A percentile compares a stretch with the other conserved stretches of the same genome.
phyloP scores from a whole-genome alignment of 257 asterid species.

The Sherardia arvensis region DNA sequence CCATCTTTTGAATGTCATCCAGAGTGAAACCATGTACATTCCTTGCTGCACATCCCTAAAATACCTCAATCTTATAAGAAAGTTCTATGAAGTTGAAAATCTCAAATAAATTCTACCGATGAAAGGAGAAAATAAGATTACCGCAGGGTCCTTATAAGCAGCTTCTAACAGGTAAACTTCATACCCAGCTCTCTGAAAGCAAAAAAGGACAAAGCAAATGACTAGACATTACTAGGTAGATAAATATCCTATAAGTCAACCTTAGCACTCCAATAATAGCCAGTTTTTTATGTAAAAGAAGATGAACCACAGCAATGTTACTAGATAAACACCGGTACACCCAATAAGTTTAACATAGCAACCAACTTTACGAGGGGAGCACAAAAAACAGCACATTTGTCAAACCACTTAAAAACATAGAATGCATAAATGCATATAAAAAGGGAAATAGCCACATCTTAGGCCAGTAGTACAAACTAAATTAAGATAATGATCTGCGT shows the following conservation, averaged over 20 bases:
- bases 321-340: not conserved
- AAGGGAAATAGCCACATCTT: not conserved
- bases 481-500: not conserved
- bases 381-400: not conserved
- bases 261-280: not conserved
- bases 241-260: not conserved
- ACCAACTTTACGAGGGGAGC: not conserved
- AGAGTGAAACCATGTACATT: constrained; percentile 85
- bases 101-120: constrained; percentile 5
- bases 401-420: not conserved
- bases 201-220: constrained; percentile 17
- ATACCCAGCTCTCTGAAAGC: constrained; percentile 94
- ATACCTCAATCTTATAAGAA: constrained; percentile 13
- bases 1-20: constrained; percentile 70
- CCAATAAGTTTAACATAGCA: not conserved
- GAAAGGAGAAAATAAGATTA: constrained; percentile 27
- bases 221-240: constrained; percentile 9
- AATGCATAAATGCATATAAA: not conserved
- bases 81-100: constrained; percentile 4
- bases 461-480: not conserved
- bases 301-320: not conserved
- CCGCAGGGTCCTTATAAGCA: constrained; percentile 87
- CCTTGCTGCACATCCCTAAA: constrained; percentile 97
- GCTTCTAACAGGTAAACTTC: constrained; percentile 95
- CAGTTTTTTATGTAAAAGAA: not conserved